Conservation (phyloP, 2,329 filamentous ascomycete species). For the Elsinoe necatrix region DNA sequence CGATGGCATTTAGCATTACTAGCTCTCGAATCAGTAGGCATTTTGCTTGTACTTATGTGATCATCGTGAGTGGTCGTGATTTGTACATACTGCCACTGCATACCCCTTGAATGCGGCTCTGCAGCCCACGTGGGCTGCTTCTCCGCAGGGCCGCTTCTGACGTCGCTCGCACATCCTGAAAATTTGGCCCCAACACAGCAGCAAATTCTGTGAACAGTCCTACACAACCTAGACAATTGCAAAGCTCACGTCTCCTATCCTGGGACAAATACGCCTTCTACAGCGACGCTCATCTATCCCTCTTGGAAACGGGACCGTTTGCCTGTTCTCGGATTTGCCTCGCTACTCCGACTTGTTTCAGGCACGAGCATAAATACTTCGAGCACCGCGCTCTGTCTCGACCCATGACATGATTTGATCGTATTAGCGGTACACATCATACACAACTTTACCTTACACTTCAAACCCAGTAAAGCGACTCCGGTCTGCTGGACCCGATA, state of each 20-base stretch:
- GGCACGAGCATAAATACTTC: background rate
- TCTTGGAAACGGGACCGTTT: background rate
- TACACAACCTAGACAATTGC: background rate
- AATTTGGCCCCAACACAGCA: slow-evolving; percentile 3
- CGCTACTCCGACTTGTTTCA: background rate
- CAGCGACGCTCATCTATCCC: too few relatives aligned
- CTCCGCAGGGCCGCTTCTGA: slow-evolving; percentile 4
- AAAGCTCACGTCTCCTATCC: background rate
- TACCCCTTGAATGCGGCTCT: slow-evolving; percentile 5
- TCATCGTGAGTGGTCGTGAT: too few relatives aligned
- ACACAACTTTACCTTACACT: background rate
- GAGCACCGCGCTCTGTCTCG: background rate
- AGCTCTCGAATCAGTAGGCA: background rate
- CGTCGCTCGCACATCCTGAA: slow-evolving; percentile 10
- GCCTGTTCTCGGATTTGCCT: background rate
- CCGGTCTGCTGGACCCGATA: slow-evolving; percentile 69
- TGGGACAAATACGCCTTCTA: too few relatives aligned
- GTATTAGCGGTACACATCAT: background rate
- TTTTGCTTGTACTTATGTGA: too few relatives aligned
- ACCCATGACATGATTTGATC: background rate
- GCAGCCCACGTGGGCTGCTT: background rate
- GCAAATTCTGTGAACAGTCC: slow-evolving; percentile 1
- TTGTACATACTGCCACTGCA: background rate
- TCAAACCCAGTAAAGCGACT: background rate
- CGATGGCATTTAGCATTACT: background rate